Evolutionary conservation across 306 rosid species (phyloP), one percentile per base, ranked within the genome.

Genomic region (Amphicarpaea edgeworthii): DNA sequence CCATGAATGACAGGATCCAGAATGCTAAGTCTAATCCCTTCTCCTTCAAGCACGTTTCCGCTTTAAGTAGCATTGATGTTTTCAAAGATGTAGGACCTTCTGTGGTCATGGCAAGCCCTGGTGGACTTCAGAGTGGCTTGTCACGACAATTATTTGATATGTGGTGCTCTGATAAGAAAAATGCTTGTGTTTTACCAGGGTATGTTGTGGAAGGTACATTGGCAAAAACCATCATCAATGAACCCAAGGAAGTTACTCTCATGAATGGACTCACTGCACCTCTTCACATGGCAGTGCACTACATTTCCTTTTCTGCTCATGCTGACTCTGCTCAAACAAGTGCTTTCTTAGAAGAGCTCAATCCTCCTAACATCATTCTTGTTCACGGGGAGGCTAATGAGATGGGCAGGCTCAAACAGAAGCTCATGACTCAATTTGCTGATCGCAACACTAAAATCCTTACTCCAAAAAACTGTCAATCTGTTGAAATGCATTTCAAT

Each of bases 61-160:
- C 98, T 26, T 80, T 92, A 40, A 90, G 90, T 81, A 90, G 95
- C 90, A 85, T 94, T 62, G 98, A 94, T 32, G 80, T 71, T 79
- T 91, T 93, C 77, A 91, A 91, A 58, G 97, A 94, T 60, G 89
- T 94, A 3, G 97, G 95, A 46, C 96, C 97, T 4, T 91, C 92
- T 5, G 98, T 92, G 37, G 95, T 94, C 73, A 94, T 94, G 98
- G 98, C 98, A n/a, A 94, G 98, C 77, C 98, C 98, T 5, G 72
- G 93, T 76, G 93, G 88, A 41, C 90, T 94, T 74, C 98, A 94
- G 75, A 91, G 98, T 49, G 98, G 98, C 24, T 78, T 94, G 82
- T 94, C 97, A 14, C 77, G 97, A 19, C 97, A 94, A 73, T 86
- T 94, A 42, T 94, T 94, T 51, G 98, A 94, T 74, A 79, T 68